Base-by-base conservation (phyloP, 1,284 basidiomycete genomes). In the Thecaphora thlaspeos region DNA sequence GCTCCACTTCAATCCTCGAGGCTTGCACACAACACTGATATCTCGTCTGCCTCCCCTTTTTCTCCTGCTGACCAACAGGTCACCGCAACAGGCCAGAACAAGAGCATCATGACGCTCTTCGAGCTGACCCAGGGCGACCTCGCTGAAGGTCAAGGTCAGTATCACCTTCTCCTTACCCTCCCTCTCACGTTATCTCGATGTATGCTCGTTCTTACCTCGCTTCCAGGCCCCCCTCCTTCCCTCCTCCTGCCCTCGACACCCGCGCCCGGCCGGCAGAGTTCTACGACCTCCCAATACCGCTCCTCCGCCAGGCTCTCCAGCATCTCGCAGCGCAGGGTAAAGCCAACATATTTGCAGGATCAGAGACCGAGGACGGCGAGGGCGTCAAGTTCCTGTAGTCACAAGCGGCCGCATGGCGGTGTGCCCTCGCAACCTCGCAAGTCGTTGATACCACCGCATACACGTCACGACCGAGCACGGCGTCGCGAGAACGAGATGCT, bases 91-190 rank as follows among this genome's bases (percentile, higher is more conserved):
- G 83, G 83, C 0, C 78, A 82, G 58, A 80, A 78, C 23, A 78
- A 79, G 37, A 79, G 78, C 28, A 82, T 84, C 68, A 79, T 84
- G 79, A 84, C 83, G 0, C 80, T 83, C 44, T 83, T 81, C 61
- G 83, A 84, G 67, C 72, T 84, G 19, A 80, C 79, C 0, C 80
- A 82, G 46, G 81, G 82, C n/a, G 80, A 81, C 44, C 62, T 81
- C 42, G 78, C 79, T 4, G 68, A 80, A 37, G 51, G 46, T 30
- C 60, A 60, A 57, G 63, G 63, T 61, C 32, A 18, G 45, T 11
- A 28, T 5, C 26, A 28, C 26, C 11, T 5, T 7, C 26, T 7
- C 26, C 26, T 5, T 11, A 28, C 26, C 26, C 7, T 11, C 26
- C 7, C 26, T 28, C 11, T 11, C 26, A 28, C 26, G 26, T 28